Evolutionary conservation across 1,139 yeast species (phyloP), one percentile per base, ranked within the genome.

Genomic region (Zygoascus sp.): DNA sequence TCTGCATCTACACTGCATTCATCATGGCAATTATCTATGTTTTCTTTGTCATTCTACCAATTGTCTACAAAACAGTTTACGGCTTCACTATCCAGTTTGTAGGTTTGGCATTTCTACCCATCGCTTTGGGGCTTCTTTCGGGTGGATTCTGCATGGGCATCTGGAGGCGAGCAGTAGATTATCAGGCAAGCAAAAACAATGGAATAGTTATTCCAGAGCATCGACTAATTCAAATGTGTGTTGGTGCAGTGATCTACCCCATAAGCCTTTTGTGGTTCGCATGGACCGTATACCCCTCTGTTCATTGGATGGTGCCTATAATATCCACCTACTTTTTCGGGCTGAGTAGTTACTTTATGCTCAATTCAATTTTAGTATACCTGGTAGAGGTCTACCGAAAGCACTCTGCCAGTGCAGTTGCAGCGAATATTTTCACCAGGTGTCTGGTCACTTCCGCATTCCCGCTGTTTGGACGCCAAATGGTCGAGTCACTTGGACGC

Each of bases 231-330:
- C 35, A 32, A 15, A 66, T 80, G 54, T 70, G 72, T 60, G 52
- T 60, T 39, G 63, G 67, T 5, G 72, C 79, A 1, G 60, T 76
- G 45, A 60, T 72, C 47, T 69, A 79, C 53, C 88, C 89, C 1
- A 65, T 74, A 20, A 80, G 86, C 0, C 68, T 82, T 38, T 80
- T 50, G 19, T 46, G 50, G 25, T 50, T 50, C 30, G 50, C 50
- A 8, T 47, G 50, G 50, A 47, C 47, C 0, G 42, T 57, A 5
- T 94, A 94, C 70, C 84, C 57, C 2, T 53, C 59, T 1, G 78
- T 86, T 20, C 95, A 85, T 62, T 88, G 95, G 94, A 80, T 85
- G 68, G 87, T 80, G 9, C 89, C 95, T 10, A 72, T 81, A 39
- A 77, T 84, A 27, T 79, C 85, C 0, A 77, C 81, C 32, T 67